Evolutionary conservation across 2,329 filamentous ascomycete genomes (phyloP), one percentile per base, ranked within the genome.

Genomic region (Zymoseptoria tritici): DNA sequence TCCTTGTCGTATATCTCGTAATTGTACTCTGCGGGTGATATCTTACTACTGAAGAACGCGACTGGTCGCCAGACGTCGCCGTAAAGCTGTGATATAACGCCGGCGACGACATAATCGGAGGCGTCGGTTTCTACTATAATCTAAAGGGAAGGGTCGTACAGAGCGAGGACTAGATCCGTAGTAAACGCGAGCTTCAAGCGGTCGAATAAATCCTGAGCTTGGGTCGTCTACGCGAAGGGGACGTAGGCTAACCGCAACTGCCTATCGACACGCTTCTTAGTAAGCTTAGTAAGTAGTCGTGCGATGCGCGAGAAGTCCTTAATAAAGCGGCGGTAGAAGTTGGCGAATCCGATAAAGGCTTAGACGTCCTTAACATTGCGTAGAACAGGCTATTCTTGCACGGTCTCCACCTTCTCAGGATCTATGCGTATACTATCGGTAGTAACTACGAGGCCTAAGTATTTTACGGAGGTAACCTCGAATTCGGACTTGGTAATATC

Each of bases 401-500:
- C 49, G 13, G 49, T 21, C 5, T 50, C 49, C 20, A 16, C 49
- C 21, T 53, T 58, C 22, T 59, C 49, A 9, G 26, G 52, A 52
- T 56, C 62, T 21, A 68, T 64, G 52, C 62, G 36, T 22, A 68
- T 58, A 57, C 61, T 42, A n/a, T n/a, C n/a, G 59, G 66, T 53
- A 53, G 60, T 24, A 67, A 65, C 46, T 11, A 67, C 63, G 22
- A 67, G 62, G 2, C 67, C 62, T 9, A 70, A 62, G 58, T 60
- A 70, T 42, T 65, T 62, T 11, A 72, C 59, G 61, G 70, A 62
- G 31, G 69, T 68, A 62, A 67, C 56, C 49, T 71, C 55, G 36
- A 72, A 74, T 5, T 61, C 57, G 54, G 66, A 73, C 49, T 73
- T 73, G 4, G 58, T 56, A 36, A 63, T 57, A 49, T 68, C 57